Percentiles rank a stretch among this genome's conserved stretches.
phyloP scores from a whole-genome alignment of 2,329 filamentous ascomycete genomes.

The Colletotrichum falcatum region DNA sequence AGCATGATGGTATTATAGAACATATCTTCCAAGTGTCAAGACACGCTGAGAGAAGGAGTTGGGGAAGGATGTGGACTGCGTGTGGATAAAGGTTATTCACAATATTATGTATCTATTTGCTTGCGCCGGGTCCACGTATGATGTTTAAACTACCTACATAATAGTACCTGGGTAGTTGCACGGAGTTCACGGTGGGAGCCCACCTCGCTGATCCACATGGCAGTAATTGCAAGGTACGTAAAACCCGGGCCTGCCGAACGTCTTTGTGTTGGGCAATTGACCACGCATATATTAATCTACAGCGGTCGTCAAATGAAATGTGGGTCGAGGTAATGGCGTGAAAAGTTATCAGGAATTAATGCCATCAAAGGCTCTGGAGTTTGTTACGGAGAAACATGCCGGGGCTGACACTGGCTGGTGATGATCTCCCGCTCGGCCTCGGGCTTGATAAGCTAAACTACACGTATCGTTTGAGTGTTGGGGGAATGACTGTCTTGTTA shows the following conservation, averaged over 20 bases:
- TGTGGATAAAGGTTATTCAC: neutral
- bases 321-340: slow-evolving; percentile 26
- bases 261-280: slow-evolving; percentile 13
- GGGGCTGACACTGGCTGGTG: neutral
- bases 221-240: too few species aligned
- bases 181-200: neutral
- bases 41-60: neutral
- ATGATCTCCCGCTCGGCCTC: slow-evolving; percentile 27
- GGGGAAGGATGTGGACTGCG: too few species aligned
- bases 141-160: too few species aligned
- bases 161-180: too few species aligned
- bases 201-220: slow-evolving; percentile 23
- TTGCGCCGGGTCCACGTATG: fast-evolving
- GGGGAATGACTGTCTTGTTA: neutral
- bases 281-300: slow-evolving; percentile 5
- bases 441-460: neutral
- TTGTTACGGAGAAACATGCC: slow-evolving; percentile 36
- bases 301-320: slow-evolving; percentile 19
- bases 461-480: neutral
- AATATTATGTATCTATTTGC: neutral
- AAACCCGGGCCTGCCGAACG: too few species aligned
- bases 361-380: slow-evolving; percentile 34
- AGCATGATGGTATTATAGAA: slow-evolving; percentile 11
- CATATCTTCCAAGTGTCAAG: too few species aligned
- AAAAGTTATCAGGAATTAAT: slow-evolving; percentile 37